Percentiles rank a stretch among this genome's conserved stretches.
phyloP scores from a whole-genome alignment of 257 asterid species.

The Nicotiana obtusifolia region DNA sequence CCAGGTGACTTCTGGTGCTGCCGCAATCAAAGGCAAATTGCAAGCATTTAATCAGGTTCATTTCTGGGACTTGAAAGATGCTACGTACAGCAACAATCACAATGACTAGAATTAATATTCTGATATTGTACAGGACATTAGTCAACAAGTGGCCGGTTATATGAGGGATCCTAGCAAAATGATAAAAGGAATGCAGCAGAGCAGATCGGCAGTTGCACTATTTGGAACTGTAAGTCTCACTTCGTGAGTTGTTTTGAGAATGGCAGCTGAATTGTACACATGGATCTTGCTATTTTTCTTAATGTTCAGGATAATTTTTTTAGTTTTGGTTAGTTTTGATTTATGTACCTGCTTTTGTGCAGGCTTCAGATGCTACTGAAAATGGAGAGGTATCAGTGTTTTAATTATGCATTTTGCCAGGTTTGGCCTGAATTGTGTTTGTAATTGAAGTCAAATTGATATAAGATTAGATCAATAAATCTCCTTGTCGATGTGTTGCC shows the following conservation, averaged over 20 bases:
- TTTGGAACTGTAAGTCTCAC: constrained; percentile 76
- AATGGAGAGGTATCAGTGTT: constrained; percentile 46
- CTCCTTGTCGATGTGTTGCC: not conserved
- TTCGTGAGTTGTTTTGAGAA: not conserved
- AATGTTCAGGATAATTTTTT: not conserved
- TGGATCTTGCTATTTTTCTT: not conserved
- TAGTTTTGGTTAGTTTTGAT: not conserved
- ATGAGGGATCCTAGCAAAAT: constrained; percentile 97
- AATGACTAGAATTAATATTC: not conserved
- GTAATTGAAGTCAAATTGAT: not conserved
- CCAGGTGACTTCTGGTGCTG: constrained; percentile 92
- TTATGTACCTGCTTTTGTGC: constrained; percentile 20
- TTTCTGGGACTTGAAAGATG: constrained; percentile 11
- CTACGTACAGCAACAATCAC: not conserved
- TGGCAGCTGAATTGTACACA: not conserved
- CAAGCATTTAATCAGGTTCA: constrained; percentile 96
- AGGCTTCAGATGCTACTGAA: constrained; percentile 48
- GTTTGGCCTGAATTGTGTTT: not conserved
- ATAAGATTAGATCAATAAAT: not conserved
- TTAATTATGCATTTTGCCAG: not conserved
- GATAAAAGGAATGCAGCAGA: constrained; percentile 92
- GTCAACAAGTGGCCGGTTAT: constrained; percentile 82
- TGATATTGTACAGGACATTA: constrained; percentile 55
- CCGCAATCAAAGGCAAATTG: constrained; percentile 82
- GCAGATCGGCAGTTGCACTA: constrained; percentile 59